phyloP scores from a whole-genome alignment of 1,284 basidiomycete genomes.

The Albatrellus sp. region DNA sequence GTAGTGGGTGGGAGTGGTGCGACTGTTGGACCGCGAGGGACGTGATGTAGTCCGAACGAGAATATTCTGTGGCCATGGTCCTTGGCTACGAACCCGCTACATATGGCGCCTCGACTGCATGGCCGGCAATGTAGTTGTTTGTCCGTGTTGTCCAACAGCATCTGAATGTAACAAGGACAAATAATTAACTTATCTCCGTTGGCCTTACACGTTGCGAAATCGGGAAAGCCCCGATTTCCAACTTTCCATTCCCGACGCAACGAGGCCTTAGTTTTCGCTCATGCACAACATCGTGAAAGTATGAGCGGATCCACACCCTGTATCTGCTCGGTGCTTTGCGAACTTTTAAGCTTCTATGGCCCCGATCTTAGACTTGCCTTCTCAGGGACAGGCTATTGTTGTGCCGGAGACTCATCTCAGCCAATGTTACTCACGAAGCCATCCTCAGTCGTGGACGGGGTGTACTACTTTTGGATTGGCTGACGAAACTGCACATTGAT shows the following conservation, averaged over 20 bases:
- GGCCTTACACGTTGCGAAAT: too few relatives aligned
- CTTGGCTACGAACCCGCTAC: not conserved
- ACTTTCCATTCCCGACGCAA: too few relatives aligned
- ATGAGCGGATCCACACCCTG: not conserved
- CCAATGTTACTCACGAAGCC: too few relatives aligned
- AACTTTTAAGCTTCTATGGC: not conserved
- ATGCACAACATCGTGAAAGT: not conserved
- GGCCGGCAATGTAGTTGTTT: not conserved
- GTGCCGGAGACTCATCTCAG: too few relatives aligned
- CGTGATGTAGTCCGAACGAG: conserved; percentile 11
- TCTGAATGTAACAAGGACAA: conserved; percentile 1
- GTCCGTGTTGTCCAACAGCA: not conserved
- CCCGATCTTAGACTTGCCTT: too few relatives aligned
- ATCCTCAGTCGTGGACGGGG: too few relatives aligned
- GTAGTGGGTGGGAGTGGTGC: not conserved
- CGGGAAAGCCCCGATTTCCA: too few relatives aligned
- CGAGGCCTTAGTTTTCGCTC: not conserved
- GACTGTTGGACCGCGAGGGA: conserved; percentile 6
- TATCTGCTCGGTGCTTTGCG: too few relatives aligned
- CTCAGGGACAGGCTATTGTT: too few relatives aligned
- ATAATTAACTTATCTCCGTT: too few relatives aligned
- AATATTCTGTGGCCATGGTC: conserved; percentile 1
- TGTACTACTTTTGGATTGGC: too few relatives aligned
- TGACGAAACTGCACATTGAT: too few relatives aligned
- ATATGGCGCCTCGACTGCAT: not conserved